Percentiles rank a stretch among this genome's conserved stretches.
Conservation (phyloP, 2,329 filamentous ascomycete species). For the Fonsecaea multimorphosa region DNA sequence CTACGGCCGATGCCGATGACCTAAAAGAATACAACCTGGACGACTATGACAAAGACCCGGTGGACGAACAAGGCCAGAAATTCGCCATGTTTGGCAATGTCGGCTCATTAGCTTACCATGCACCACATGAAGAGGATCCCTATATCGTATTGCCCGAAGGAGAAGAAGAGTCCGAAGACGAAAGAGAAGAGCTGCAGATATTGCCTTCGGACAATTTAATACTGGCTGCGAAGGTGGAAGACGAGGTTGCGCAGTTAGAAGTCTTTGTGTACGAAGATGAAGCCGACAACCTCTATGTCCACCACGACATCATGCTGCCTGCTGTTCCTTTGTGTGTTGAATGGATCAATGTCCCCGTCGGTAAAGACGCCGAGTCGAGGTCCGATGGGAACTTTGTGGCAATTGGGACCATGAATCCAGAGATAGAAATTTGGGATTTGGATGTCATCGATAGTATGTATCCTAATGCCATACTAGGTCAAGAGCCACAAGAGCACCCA, state of each 20-base stretch:
- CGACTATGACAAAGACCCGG: conserved; percentile 83
- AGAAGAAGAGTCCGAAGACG: conserved; percentile 72
- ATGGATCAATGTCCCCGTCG: conserved; percentile 92
- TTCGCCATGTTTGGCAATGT: conserved; percentile 96
- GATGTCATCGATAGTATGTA: conserved; percentile 98
- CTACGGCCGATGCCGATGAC: conserved; percentile 75
- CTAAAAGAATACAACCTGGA: conserved; percentile 96
- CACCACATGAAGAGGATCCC: conserved; percentile 91
- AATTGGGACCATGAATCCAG: conserved; percentile 94
- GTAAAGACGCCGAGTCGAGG: conserved; percentile 69
- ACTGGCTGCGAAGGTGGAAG: conserved; percentile 90
- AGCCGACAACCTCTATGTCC: conserved; percentile 95
- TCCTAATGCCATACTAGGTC: conserved; percentile 91
- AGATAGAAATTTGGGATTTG: conserved; percentile 98
- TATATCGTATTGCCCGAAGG: conserved; percentile 87
- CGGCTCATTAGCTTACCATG: conserved; percentile 90
- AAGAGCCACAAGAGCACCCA: conserved; percentile 62
- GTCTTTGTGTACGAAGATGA: conserved; percentile 97
- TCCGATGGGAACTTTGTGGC: conserved; percentile 88
- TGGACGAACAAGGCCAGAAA: conserved; percentile 69
- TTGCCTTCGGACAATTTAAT: conserved; percentile 91
- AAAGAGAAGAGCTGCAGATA: conserved; percentile 92
- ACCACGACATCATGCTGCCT: conserved; percentile 99
- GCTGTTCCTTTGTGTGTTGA: conserved; percentile 94
- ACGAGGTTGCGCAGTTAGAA: conserved; percentile 94